phyloP scores from a whole-genome alignment of 257 asterid species.

The Rauvolfia tetraphylla region DNA sequence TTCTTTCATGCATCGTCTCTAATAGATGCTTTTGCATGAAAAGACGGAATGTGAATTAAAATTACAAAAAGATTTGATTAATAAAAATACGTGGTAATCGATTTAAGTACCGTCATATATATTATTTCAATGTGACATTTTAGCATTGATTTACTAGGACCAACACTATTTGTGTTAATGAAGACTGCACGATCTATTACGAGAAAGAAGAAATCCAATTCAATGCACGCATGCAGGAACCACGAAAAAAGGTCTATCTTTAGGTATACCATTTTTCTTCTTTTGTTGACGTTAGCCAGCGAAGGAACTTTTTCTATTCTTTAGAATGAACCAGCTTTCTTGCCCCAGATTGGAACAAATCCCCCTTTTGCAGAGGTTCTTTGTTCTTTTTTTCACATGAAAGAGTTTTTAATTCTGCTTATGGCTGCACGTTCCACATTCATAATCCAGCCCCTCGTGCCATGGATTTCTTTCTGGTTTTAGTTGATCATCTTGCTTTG shows the following conservation, averaged over 20 bases:
- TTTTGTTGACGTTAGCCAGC: neutral
- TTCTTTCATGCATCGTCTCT: too few species aligned
- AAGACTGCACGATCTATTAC: neutral
- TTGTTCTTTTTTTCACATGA: neutral
- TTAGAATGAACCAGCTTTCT: neutral
- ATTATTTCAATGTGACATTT: too few species aligned
- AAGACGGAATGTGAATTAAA: too few species aligned
- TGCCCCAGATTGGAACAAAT: neutral
- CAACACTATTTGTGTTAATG: too few species aligned
- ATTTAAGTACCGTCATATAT: too few species aligned
- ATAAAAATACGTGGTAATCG: too few species aligned
- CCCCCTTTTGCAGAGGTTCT: neutral
- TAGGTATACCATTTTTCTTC: neutral
- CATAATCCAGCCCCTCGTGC: neutral
- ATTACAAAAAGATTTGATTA: too few species aligned
- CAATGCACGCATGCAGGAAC: neutral
- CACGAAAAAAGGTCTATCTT: neutral
- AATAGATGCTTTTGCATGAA: too few species aligned
- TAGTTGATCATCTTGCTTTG: neutral
- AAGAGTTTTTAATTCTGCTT: neutral
- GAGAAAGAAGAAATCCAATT: neutral
- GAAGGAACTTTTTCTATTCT: neutral
- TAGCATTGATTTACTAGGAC: too few species aligned
- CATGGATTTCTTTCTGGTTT: neutral
- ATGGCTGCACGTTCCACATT: neutral